Percentiles rank a stretch among this genome's conserved stretches.
These are phyloP conservation scores for Aspergillus sp. DNA, from an alignment of 2,329 filamentous ascomycete species.

Conservation along the genomic window DNA sequence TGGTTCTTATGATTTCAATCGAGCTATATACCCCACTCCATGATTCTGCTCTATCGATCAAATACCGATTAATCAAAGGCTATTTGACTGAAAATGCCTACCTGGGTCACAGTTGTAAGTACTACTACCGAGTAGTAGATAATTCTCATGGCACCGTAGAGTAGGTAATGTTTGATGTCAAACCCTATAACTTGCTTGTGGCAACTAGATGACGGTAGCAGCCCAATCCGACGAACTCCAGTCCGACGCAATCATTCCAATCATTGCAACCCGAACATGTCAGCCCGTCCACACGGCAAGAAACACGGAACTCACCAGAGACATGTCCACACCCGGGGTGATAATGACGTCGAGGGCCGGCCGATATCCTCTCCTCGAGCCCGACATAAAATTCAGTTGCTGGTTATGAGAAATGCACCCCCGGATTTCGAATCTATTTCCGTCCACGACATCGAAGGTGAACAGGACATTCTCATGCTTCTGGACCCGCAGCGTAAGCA, in stretches of 20 bases:
- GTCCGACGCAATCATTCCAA: conserved; percentile 14
- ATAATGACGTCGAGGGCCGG: conserved; percentile 17
- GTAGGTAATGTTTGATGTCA: too few species aligned
- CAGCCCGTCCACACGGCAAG: not conserved
- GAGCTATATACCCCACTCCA: too few species aligned
- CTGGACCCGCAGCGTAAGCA: conserved; percentile 11
- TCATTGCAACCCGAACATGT: conserved; percentile 8
- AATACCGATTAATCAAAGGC: too few species aligned
- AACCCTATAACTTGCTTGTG: too few species aligned
- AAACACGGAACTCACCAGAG: conserved; percentile 12
- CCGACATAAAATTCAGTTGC: conserved; percentile 7
- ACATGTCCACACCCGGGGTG: conserved; percentile 16
- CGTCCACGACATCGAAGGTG: conserved; percentile 13
- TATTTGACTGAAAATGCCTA: too few species aligned
- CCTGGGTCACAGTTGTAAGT: too few species aligned
- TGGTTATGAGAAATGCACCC: conserved; percentile 13
- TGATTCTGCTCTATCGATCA: too few species aligned
- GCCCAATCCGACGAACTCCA: too few species aligned
- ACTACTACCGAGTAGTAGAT: too few species aligned
- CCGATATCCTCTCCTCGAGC: conserved; percentile 11
- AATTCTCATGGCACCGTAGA: too few species aligned
- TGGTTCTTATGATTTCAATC: too few species aligned
- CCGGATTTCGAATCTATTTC: conserved; percentile 11
- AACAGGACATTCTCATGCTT: conserved; percentile 10
- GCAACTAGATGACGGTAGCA: too few species aligned